Evolutionary conservation across 1,139 yeast species (phyloP).

Genomic region (Magnusiomyces suaveolens): DNA sequence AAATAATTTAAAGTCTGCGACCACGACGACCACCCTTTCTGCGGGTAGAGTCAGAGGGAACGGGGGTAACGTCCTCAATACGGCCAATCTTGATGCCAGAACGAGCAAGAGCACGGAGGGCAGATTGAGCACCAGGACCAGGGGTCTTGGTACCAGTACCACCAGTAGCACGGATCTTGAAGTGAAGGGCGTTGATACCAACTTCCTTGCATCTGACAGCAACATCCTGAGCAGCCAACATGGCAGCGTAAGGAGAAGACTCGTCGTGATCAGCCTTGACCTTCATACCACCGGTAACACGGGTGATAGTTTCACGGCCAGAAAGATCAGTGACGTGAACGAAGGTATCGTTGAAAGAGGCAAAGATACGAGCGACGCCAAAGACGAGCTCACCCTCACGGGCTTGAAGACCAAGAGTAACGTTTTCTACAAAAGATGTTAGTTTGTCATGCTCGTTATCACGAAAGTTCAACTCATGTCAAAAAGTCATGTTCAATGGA

Average conservation of each 20-base stretch:
- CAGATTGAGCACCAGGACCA: conserved; percentile 99
- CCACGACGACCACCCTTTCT: conserved; percentile 99
- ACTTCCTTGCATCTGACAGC: conserved; percentile 99
- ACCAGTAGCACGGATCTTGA: conserved; percentile 99
- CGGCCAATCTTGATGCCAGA: conserved; percentile 99
- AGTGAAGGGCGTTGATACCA: conserved; percentile 99
- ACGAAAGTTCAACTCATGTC: not conserved
- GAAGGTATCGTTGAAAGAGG: conserved; percentile 99
- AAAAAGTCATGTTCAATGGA: not conserved
- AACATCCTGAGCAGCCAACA: conserved; percentile 99
- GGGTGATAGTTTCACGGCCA: conserved; percentile 99
- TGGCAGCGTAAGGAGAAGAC: conserved; percentile 99
- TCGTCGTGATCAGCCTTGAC: conserved; percentile 99
- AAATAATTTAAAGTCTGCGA: conserved; percentile 79
- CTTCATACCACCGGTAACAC: conserved; percentile 99
- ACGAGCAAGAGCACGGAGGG: conserved; percentile 99
- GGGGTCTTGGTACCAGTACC: conserved; percentile 99
- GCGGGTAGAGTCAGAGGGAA: conserved; percentile 99
- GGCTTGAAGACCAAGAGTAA: conserved; percentile 73
- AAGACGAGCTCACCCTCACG: conserved; percentile 97
- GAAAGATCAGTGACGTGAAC: conserved; percentile 99
- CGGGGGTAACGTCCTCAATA: conserved; percentile 99
- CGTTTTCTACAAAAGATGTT: conserved; percentile 41
- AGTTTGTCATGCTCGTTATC: not conserved
- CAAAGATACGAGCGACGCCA: conserved; percentile 99